Evolutionary conservation across 495 filamentous ascomycete genomes (phyloP), one percentile per base, ranked within the genome.

Genomic region (Talaromyces stipitatus): DNA sequence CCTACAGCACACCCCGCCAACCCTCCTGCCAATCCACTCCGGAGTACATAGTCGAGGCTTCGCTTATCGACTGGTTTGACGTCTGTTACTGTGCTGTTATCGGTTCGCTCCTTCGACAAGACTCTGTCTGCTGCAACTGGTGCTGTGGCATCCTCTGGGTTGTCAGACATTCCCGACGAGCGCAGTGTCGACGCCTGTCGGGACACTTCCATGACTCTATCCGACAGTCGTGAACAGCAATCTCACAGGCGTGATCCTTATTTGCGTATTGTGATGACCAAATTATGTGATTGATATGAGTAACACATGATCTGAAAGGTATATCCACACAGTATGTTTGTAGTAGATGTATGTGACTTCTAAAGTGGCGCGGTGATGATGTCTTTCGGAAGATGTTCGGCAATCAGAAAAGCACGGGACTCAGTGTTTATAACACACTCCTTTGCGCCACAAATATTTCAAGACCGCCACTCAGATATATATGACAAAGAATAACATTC

Each of bases 1-100:
- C 86, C 57, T 83, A 92, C 89, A 59, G 86, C 87, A 75, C 90
- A 90, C 59, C 91, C 92, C 36, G 92, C 94, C 57, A 95, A 46
- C 11, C 92, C 92, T 47, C 92, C 92, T 11, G 92, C 92, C 43
- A 95, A 67, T 16, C 88, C 90, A 57, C 85, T 91, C 62, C 87
- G 80, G 67, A 87, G 72, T 46, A 92, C 74, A 73, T 97, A 98
- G 56, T 95, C 88, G 48, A 86, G 65, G 64, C 85, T 95, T 60
- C 83, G 85, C 70, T 89, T 94, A 47, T 86, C 64, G 18, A 75
- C 64, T 53, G 72, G 68, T 61, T 78, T 73, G 46, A 67, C 66
- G 10, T 51, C 58, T 18, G 18, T 45, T 12, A 36, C 7, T 23
- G 51, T 14, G 51, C 20, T 48, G 24, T 48, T 18, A 14, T 29